Conservation (phyloP, 2,329 filamentous ascomycete species). For the Xylariaceae sp. region DNA sequence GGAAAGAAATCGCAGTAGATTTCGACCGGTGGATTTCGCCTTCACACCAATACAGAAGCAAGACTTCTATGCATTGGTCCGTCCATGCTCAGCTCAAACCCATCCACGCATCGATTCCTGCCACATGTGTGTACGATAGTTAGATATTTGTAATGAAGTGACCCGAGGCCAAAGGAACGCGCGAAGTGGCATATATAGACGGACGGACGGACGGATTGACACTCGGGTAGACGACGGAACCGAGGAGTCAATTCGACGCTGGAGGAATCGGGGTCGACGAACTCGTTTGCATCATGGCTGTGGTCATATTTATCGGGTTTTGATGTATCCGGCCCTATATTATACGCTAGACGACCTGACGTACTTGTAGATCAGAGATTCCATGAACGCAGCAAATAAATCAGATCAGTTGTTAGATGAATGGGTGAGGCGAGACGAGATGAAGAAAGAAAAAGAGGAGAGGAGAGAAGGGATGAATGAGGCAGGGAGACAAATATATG, state of each 20-base stretch:
- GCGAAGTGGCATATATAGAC: background rate
- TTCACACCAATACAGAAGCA: background rate
- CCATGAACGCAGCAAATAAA: background rate
- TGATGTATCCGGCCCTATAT: too few relatives aligned
- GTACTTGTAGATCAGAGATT: too few relatives aligned
- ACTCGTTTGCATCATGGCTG: too few relatives aligned
- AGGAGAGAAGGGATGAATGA: background rate
- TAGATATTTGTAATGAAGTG: background rate
- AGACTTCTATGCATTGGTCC: background rate
- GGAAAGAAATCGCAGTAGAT: slow-evolving; percentile 31
- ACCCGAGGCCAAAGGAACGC: background rate
- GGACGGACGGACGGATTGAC: background rate
- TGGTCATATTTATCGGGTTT: too few relatives aligned
- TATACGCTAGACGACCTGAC: too few relatives aligned
- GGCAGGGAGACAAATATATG: background rate
- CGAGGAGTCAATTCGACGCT: background rate
- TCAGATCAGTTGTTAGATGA: background rate
- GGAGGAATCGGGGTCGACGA: too few relatives aligned
- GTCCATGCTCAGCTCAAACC: background rate
- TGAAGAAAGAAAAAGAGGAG: background rate
- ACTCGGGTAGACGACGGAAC: background rate
- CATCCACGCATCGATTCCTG: background rate
- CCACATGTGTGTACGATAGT: background rate
- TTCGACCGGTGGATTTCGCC: background rate
- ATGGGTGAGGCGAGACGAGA: background rate